Evolutionary conservation across 306 rosid genomes (phyloP), one percentile per base, ranked within the genome.

Genomic region (Hylodesmum podocarpum): DNA sequence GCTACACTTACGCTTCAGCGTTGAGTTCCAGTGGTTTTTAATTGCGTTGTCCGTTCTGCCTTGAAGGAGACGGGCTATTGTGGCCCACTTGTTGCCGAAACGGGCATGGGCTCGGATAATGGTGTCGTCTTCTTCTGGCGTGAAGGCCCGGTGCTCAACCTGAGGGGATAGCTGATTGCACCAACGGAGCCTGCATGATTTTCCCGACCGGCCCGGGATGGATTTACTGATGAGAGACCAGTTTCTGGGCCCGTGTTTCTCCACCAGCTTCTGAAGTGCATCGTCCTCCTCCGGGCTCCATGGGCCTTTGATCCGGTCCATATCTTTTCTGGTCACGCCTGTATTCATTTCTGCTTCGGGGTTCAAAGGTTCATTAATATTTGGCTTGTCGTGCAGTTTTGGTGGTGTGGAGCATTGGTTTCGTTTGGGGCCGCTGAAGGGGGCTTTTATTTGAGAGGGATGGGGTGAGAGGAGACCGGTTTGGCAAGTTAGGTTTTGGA

Each of bases 251-350:
- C 99, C 98, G 73, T 91, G 98, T 58, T 91, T 96, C 85, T 92
- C 89, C 0, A 96, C 99, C 5, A 96, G 86, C 18, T 69, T 84
- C 62, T 88, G 94, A 0, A 96, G 86, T 0, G 97, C 89, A 4
- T 88, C 93, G 63, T 95, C 99, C n/a, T 95, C 99, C 58, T 95
- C 98, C 0, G 96, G 98, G 62, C 96, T 91, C 99, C 99, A 95
- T 3, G 98, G 98, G 4, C 99, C 99, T 57, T 91, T 92, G 88
- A 96, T 91, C 87, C 97, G 93, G 80, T 92, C 99, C 93, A 92
- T 91, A 7, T 90, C 92, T 34, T 70, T 88, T 12, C 87, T 76
- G 36, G 34, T 73, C 0, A 72, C 18, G 2, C 84, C 76, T 72
- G 88, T 37, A 53, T 58, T 78, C 63, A 81, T 79, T 3, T 28